phyloP scores from a whole-genome alignment of 106 monocot genomes.

The Dioscorea alata region DNA sequence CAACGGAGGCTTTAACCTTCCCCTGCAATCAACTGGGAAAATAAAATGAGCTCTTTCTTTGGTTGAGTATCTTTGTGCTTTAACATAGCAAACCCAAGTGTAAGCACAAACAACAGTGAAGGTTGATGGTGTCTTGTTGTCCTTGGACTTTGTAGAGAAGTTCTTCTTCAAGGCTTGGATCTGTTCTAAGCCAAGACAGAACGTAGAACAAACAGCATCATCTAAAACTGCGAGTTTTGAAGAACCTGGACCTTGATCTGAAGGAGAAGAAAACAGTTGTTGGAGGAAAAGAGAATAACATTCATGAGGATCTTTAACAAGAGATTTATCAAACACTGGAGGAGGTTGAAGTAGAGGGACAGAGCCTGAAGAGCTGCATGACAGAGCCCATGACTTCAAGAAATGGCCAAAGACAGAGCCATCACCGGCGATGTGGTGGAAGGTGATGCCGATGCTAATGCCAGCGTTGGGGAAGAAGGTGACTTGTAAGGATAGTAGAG shows the following conservation, averaged over 20 bases:
- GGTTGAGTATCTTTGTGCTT: not conserved
- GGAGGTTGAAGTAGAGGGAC: not conserved
- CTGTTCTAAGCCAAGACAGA: not conserved
- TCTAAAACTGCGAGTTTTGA: no score
- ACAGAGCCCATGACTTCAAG: constrained; percentile 26
- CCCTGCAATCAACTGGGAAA: constrained; percentile 16
- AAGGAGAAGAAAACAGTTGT: not conserved
- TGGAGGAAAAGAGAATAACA: not conserved
- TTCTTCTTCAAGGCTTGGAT: not conserved
- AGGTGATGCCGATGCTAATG: constrained; percentile 16
- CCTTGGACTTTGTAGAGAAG: no score
- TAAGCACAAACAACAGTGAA: not conserved
- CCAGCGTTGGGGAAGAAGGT: constrained; percentile 25
- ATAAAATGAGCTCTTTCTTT: not conserved
- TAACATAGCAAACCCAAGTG: constrained; percentile 2
- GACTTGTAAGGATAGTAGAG: constrained; percentile 35
- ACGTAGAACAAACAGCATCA: not conserved
- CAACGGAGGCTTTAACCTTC: constrained; percentile 5
- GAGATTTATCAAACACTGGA: no score
- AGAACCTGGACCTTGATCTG: not conserved
- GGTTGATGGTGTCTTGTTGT: not conserved
- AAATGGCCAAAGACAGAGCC: constrained; percentile 23
- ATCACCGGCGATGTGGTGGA: constrained; percentile 37
- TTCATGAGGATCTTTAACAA: not conserved
- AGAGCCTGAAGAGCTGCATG: not conserved